phyloP scores from a whole-genome alignment of 257 asterid genomes.

The Solanum acaule region DNA sequence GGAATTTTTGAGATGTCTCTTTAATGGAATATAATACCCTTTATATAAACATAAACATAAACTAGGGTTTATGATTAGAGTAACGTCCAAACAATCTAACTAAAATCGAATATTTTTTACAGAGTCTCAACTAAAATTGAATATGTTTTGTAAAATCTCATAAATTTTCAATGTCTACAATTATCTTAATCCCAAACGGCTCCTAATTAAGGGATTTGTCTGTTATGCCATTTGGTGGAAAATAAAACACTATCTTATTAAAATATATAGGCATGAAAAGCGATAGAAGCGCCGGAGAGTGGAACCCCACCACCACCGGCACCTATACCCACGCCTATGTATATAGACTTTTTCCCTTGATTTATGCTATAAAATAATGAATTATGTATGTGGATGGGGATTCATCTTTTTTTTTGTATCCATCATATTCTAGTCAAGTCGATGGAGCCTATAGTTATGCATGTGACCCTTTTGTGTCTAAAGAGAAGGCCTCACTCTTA shows the following conservation, averaged over 20 bases:
- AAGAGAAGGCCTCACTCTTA: not conserved
- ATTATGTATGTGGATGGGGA: not conserved
- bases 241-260: not conserved
- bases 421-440: not conserved
- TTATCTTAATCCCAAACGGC: too few species aligned
- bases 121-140: fast-evolving
- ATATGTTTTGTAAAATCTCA: too few species aligned
- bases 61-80: too few species aligned
- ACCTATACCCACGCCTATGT: not conserved
- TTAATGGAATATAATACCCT: too few species aligned
- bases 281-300: conserved; percentile 8
- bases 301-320: conserved; percentile 23
- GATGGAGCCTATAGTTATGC: not conserved
- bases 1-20: too few species aligned
- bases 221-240: not conserved
- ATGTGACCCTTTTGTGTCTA: not conserved
- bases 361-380: not conserved
- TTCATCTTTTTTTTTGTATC: not conserved
- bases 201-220: not conserved
- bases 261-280: not conserved
- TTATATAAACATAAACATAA: too few species aligned
- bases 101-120: fast-evolving
- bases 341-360: not conserved
- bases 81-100: too few species aligned
- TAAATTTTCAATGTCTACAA: too few species aligned